Percentiles rank a stretch among this genome's conserved stretches.
Conservation (phyloP, 129 eudicot species). For the Rutidosis leptorrhynchoides region DNA sequence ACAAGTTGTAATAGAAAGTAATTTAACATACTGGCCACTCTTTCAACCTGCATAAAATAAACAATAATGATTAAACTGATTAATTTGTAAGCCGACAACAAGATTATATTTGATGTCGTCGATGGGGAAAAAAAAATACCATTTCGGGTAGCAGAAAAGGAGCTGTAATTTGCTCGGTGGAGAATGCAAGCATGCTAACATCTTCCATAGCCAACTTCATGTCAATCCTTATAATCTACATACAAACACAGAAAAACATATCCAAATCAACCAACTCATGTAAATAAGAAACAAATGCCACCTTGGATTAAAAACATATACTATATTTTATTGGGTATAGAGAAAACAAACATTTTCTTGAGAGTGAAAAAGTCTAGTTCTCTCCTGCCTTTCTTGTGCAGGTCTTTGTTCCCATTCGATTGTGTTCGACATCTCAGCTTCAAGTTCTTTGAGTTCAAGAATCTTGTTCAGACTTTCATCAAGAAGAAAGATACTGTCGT, state of each 20-base stretch:
- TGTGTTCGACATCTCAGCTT: constrained; percentile 97
- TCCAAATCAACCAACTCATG: not conserved
- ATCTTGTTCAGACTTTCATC: constrained; percentile 97
- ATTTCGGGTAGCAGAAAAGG: constrained; percentile 94
- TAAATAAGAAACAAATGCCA: not conserved
- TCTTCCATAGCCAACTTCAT: constrained; percentile 98
- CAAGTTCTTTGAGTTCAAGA: constrained; percentile 89
- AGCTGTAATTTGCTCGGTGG: constrained; percentile 87
- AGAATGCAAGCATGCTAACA: constrained; percentile 87
- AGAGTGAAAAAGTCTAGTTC: constrained; percentile 84
- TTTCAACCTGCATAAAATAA: constrained; percentile 71
- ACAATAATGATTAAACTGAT: not conserved
- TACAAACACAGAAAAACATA: not conserved
- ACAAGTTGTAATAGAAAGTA: constrained; percentile 89
- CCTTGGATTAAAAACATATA: not conserved
- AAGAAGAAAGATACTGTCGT: constrained; percentile 87
- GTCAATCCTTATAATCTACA: constrained; percentile 85
- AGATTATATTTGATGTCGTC: not conserved
- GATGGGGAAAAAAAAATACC: constrained; percentile 36
- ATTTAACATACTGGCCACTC: constrained; percentile 96
- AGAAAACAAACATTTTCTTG: constrained; percentile 77
- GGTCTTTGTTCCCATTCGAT: constrained; percentile 93
- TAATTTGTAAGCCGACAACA: constrained; percentile 3
- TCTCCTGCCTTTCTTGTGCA: constrained; percentile 96
- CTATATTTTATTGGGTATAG: not conserved